Percentiles rank a stretch among this genome's conserved stretches.
phyloP scores from a whole-genome alignment of 2,329 filamentous ascomycete species.

The Neopestalotiopsis sp. region DNA sequence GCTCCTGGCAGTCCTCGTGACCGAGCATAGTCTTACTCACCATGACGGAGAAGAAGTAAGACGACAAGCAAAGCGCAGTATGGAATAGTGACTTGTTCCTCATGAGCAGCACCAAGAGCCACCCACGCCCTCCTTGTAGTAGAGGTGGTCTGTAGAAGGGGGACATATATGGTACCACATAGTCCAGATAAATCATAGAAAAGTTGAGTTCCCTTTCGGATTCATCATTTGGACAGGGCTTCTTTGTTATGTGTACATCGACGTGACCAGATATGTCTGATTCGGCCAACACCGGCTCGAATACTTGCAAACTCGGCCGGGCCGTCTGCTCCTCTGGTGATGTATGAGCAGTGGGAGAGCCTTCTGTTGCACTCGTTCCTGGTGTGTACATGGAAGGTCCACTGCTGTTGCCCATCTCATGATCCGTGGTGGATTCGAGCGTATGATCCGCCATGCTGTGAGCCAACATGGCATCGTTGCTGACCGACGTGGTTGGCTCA shows the following conservation, averaged over 20 bases:
- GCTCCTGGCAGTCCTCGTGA: conserved; percentile 39
- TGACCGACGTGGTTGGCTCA: neutral
- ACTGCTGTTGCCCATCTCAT: conserved; percentile 3
- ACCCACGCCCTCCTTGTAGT: conserved; percentile 61
- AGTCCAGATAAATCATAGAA: conserved; percentile 65
- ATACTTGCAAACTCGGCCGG: neutral
- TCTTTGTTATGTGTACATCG: neutral
- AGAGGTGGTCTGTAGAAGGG: conserved; percentile 65
- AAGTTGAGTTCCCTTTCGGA: conserved; percentile 37
- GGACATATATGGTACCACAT: conserved; percentile 66
- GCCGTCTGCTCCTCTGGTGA: neutral
- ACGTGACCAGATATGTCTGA: neutral
- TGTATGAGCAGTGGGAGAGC: neutral
- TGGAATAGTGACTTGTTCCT: conserved; percentile 64
- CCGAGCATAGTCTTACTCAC: conserved; percentile 39
- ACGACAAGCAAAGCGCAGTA: conserved; percentile 58
- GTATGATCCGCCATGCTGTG: conserved; percentile 15
- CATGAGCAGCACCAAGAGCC: conserved; percentile 62
- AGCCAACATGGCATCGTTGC: conserved; percentile 14
- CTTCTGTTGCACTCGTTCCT: conserved; percentile 13
- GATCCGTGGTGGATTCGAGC: conserved; percentile 10
- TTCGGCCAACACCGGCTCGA: conserved; percentile 1
- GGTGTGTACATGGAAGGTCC: conserved; percentile 15
- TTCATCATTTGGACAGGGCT: neutral
- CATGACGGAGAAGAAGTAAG: conserved; percentile 60